These are phyloP conservation scores for Phanerochaete carnosa DNA, from an alignment of 768 basidiomycete genomes.

Conservation along the genomic window DNA sequence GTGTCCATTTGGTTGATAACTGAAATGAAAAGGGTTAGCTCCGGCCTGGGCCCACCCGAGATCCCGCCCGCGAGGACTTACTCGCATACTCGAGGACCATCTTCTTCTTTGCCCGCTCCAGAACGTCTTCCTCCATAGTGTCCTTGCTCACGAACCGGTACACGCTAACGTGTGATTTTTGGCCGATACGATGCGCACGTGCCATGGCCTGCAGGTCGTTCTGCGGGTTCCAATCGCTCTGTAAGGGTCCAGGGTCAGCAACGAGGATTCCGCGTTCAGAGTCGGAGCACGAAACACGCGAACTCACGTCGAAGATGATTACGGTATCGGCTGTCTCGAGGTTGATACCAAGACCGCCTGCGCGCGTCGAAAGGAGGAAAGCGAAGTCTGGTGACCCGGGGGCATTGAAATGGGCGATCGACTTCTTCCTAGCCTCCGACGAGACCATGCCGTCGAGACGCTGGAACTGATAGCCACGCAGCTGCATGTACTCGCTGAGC, in stretches of 20 bases:
- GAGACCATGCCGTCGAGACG: conserved; percentile 94
- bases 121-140: conserved; percentile 98
- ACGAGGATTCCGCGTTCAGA: conserved; percentile 13
- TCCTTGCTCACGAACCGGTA: conserved; percentile 99
- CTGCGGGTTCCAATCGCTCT: conserved; percentile 99
- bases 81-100: conserved; percentile 99
- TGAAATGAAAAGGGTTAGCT: conserved; percentile 29
- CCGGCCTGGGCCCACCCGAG: background rate
- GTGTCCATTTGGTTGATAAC: conserved; percentile 99
- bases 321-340: conserved; percentile 98
- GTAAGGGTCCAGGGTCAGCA: conserved; percentile 21
- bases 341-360: conserved; percentile 97
- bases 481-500: conserved; percentile 91
- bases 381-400: conserved; percentile 94
- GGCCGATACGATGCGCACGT: conserved; percentile 97
- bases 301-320: conserved; percentile 93
- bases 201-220: conserved; percentile 99
- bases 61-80: conserved; percentile 42
- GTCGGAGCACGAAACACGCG: conserved; percentile 3
- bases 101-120: conserved; percentile 98
- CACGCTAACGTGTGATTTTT: conserved; percentile 97
- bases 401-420: conserved; percentile 96
- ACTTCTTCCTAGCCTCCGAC: conserved; percentile 89
- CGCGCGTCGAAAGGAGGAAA: conserved; percentile 93
- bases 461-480: conserved; percentile 90